Base-by-base conservation (phyloP, 2,329 filamentous ascomycete species). In the Canariomyces notabilis region DNA sequence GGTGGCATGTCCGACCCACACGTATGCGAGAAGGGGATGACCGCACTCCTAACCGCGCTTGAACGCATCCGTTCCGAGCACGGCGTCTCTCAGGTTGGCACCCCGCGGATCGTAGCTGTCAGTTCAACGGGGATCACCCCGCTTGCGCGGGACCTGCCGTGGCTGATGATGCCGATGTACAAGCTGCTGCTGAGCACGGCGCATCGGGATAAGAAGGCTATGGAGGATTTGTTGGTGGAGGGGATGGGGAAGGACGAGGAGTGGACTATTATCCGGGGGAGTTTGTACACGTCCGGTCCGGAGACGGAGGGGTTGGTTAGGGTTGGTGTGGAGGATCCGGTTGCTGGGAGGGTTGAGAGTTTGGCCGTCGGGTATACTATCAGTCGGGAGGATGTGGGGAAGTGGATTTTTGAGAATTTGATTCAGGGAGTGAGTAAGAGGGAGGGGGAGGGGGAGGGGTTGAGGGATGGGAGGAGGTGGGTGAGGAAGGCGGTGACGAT, bases 21-120 rank as follows among this genome's bases (percentile, higher is more conserved):
- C 11, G 67, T 80, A 19, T 80, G 76, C 59, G 58, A 68, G 26
- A 62, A 63, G 18, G 71, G 69, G 46, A 73, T 72, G 51, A 42
- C 45, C 3, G 59, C 64, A 2, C 65, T 80, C 1, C 53, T 79
- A 1, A 53, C 59, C 0, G 68, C 70, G 2, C 50, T 77, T 6
- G 35, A 51, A 0, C 44, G 59, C 4, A 52, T 66, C 5, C 61
- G 67, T 11, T 18, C 21, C 21, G 42, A 48, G 6, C 35, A 39
- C 7, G 63, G 50, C 2, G 19, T 48, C 7, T 60, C 63, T 12
- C n/a, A n/a, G n/a, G 41, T 32, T 36, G 23, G 34, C 11, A 14
- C 5, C 23, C 71, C 72, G 2, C 54, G 62, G 18, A 56, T 75
- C 21, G 53, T 68, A 2, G 66, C 59, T 1, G 46, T 72, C 37